Base-by-base conservation (phyloP, 495 filamentous ascomycete species). In the Podospora australis region DNA sequence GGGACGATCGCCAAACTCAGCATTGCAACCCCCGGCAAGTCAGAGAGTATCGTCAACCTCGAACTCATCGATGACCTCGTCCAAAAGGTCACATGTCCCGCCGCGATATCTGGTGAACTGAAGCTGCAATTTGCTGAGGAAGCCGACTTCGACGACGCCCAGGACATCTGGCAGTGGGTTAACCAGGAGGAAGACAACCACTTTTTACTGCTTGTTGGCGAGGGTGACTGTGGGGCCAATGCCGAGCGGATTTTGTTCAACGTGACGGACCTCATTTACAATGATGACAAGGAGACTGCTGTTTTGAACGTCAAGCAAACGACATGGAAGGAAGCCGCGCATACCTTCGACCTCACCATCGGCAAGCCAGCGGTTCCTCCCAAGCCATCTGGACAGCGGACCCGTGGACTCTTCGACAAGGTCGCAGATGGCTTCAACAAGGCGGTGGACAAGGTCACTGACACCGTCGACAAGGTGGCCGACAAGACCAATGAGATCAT, bases 131-230 rank as follows among this genome's bases (percentile, higher is more conserved):
- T 58, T 20, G 32, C 48, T 11, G 32, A 55, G 19, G 22, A 19
- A 28, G 52, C 56, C 35, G 52, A 55, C 28, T 44, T 52, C 28
- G 36, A 54, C 36, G 44, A 55, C 29, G 52, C 56, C 0, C 29
- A 49, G 17, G 56, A 58, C 26, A 40, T 55, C 5, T 58, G 56
- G 56, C 10, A 46, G 16, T 58, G 56, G 56, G 56, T 55, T 6
- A 52, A 55, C 38, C 24, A 43, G 34, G 39, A 55, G 10, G 9
- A 16, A 6, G 49, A 42, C 23, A 58, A 58, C 21, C 44, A 43
- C 25, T 58, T 58, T 16, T n/a, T 48, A 7, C 19, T 58, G 21
- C 42, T 58, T 5, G 48, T 55, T 4, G 56, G 52, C 3, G 45
- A 28, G 2, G 56, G 52, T 2, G 44, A 22, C 30, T 58, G 56